A percentile compares a stretch with the other conserved stretches of the same genome.
Evolutionary conservation across 2,329 filamentous ascomycete species (phyloP).

Genomic region (Diplodia seriata): DNA sequence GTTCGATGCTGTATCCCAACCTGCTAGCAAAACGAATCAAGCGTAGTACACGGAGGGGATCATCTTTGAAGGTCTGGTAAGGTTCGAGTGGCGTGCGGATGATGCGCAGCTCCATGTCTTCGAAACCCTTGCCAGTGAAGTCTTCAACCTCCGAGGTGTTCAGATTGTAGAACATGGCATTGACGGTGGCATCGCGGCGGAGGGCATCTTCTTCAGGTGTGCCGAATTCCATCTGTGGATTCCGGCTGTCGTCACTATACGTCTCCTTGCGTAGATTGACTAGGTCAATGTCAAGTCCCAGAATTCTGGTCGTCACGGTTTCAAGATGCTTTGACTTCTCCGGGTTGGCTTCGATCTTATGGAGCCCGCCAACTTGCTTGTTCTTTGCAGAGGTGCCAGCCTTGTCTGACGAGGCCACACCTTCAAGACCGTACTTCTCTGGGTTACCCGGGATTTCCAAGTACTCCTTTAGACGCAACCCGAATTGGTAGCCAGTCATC

Average conservation of each 20-base stretch:
- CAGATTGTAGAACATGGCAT: constrained; percentile 95
- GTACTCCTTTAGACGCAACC: constrained; percentile 71
- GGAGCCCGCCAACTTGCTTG: constrained; percentile 73
- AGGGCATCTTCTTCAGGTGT: constrained; percentile 89
- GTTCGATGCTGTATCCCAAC: constrained; percentile 79
- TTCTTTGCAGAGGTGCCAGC: constrained; percentile 52
- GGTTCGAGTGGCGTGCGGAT: constrained; percentile 89
- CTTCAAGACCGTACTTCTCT: constrained; percentile 64
- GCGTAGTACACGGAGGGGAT: constrained; percentile 84
- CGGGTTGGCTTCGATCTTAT: constrained; percentile 90
- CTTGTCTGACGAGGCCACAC: constrained; percentile 47
- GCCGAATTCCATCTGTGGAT: constrained; percentile 91
- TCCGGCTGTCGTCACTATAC: constrained; percentile 86
- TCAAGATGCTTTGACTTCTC: constrained; percentile 97
- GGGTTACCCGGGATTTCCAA: constrained; percentile 67
- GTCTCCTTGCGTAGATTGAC: constrained; percentile 94
- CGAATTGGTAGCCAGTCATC: constrained; percentile 82
- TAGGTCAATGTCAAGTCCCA: constrained; percentile 89
- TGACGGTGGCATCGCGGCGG: constrained; percentile 90
- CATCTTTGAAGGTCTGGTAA: constrained; percentile 91
- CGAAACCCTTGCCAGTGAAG: constrained; percentile 74
- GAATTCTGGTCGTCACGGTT: constrained; percentile 84
- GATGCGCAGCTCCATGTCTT: constrained; percentile 73
- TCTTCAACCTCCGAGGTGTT: constrained; percentile 82
- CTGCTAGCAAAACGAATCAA: constrained; percentile 90